phyloP scores from a whole-genome alignment of 2,329 filamentous ascomycete species.

The Fusarium sp. region DNA sequence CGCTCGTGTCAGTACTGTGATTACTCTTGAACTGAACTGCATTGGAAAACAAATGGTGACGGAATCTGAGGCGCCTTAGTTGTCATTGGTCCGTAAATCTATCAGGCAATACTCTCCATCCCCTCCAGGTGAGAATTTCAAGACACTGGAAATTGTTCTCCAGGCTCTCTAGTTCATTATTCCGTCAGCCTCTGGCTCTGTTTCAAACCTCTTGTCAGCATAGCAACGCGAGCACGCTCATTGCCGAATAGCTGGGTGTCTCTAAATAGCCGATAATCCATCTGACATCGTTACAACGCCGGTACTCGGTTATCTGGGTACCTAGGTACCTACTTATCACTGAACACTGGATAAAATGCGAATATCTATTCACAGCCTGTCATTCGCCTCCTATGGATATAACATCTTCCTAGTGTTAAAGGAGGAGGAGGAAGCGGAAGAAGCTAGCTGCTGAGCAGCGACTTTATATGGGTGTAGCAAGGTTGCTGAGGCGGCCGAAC shows the following conservation, averaged over 20 bases:
- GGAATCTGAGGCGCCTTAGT: neutral
- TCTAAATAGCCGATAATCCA: conserved; percentile 25
- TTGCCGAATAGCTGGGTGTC: conserved; percentile 3
- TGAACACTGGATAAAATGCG: neutral
- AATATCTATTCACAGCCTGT: neutral
- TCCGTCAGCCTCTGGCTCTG: neutral
- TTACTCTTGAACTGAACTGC: neutral
- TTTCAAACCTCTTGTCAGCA: conserved; percentile 5
- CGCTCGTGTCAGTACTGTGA: neutral
- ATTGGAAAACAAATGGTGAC: conserved; percentile 4
- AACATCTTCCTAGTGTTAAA: too few relatives aligned
- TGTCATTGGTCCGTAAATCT: neutral
- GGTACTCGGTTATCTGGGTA: neutral
- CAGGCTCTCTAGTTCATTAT: neutral
- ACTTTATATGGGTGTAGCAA: too few relatives aligned
- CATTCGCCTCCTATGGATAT: neutral
- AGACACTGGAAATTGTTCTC: neutral
- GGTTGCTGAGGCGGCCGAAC: too few relatives aligned
- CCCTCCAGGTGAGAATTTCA: neutral
- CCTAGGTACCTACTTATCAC: neutral
- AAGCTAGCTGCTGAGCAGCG: too few relatives aligned
- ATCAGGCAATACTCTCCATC: neutral
- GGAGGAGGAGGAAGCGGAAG: too few relatives aligned
- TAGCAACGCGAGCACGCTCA: conserved; percentile 22
- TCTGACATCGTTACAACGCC: neutral